Evolutionary conservation across 2,329 filamentous ascomycete genomes (phyloP).

Genomic region (Scortechinia acanthostroma): DNA sequence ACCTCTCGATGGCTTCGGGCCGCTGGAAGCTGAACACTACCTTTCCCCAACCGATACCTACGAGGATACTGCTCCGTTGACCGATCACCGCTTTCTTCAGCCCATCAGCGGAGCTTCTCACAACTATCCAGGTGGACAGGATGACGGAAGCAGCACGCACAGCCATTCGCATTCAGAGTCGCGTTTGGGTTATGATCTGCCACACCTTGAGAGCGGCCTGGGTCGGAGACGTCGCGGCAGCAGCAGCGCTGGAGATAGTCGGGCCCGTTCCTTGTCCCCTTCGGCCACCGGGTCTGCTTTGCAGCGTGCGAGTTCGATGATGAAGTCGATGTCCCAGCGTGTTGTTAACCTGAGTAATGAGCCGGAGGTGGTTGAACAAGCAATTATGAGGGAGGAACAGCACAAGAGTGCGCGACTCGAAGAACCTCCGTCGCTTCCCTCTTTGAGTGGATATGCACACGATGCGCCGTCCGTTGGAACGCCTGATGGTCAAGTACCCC

Average conservation of each 20-base stretch:
- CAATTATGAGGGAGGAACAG: conserved; percentile 40
- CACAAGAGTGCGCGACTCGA: conserved; percentile 33
- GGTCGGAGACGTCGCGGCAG: conserved; percentile 8
- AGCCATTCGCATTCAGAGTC: conserved; percentile 16
- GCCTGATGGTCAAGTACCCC: not conserved
- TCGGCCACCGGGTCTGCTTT: conserved; percentile 26
- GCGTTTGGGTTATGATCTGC: conserved; percentile 46
- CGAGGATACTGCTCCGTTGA: not conserved
- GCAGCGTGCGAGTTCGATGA: conserved; percentile 34
- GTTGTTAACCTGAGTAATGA: conserved; percentile 64
- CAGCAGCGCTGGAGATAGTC: not conserved
- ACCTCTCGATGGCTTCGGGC: not conserved
- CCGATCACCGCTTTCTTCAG: not conserved
- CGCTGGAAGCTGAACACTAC: not conserved
- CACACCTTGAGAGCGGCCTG: conserved; percentile 35
- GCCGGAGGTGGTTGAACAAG: conserved; percentile 49
- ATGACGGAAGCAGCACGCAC: not conserved
- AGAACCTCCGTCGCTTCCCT: conserved; percentile 33
- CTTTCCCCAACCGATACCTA: not conserved
- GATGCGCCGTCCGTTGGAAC: not conserved
- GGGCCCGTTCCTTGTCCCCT: conserved; percentile 26
- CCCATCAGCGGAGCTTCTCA: not conserved
- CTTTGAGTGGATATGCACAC: conserved; percentile 30
- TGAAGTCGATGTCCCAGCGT: conserved; percentile 57
- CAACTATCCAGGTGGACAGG: not conserved